Conservation (phyloP, 2,329 filamentous ascomycete genomes). For the Penicillium nordicum region DNA sequence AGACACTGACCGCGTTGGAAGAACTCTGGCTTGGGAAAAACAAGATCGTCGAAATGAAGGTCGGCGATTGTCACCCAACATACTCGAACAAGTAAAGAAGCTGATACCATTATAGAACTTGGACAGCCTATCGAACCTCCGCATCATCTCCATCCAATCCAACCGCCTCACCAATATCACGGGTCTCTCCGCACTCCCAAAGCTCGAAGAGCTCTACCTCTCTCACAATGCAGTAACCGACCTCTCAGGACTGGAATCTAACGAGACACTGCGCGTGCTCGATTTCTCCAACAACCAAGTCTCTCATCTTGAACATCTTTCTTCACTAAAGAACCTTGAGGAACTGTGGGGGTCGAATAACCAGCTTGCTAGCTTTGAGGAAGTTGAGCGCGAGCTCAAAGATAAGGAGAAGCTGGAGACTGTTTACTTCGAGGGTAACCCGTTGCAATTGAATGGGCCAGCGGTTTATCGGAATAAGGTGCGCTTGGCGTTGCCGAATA, state of each 20-base stretch:
- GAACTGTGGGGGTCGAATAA: constrained; percentile 97
- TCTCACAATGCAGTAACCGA: constrained; percentile 87
- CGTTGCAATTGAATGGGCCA: constrained; percentile 73
- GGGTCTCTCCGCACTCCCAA: constrained; percentile 68
- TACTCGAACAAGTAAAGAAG: background rate
- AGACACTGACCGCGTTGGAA: constrained; percentile 71
- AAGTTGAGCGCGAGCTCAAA: constrained; percentile 70
- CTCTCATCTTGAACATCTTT: constrained; percentile 68
- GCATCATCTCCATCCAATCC: constrained; percentile 89
- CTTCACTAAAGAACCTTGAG: constrained; percentile 67
- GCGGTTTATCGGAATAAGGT: constrained; percentile 94
- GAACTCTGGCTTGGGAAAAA: constrained; percentile 95
- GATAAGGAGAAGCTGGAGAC: constrained; percentile 80
- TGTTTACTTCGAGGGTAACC: constrained; percentile 96
- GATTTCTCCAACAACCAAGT: constrained; percentile 91
- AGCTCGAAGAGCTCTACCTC: constrained; percentile 90
- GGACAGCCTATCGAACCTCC: constrained; percentile 70
- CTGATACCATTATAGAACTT: constrained; percentile 52
- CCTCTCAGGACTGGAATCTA: constrained; percentile 68
- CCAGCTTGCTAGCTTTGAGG: constrained; percentile 70
- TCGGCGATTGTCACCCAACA: constrained; percentile 17
- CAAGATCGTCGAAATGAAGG: constrained; percentile 81
- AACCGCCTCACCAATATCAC: constrained; percentile 81
- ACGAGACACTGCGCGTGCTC: constrained; percentile 67
- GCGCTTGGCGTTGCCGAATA: constrained; percentile 76